A percentile compares a stretch with the other conserved stretches of the same genome.
These are phyloP conservation scores for Pseudocercospora vitis DNA, from an alignment of 2,329 filamentous ascomycete species.

Conservation along the genomic window DNA sequence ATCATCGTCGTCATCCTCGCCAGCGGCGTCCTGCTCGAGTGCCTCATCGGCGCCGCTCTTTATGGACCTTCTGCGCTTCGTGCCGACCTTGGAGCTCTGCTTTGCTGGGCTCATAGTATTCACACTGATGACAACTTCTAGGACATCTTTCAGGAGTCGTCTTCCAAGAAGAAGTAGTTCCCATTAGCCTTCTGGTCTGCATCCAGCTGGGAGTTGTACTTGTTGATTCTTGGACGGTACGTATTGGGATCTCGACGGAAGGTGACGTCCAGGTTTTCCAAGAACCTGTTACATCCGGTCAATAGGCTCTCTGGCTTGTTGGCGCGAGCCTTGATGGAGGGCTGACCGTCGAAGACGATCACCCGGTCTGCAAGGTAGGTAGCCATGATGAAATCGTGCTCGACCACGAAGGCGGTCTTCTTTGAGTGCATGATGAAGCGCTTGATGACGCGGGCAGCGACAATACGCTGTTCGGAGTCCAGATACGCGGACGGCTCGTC, in stretches of 20 bases:
- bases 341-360: conserved; percentile 96
- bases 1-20: conserved; percentile 58
- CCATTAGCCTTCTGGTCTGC: conserved; percentile 93
- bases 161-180: conserved; percentile 99
- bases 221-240: conserved; percentile 97
- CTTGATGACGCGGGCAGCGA: conserved; percentile 96
- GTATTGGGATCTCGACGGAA: conserved; percentile 98
- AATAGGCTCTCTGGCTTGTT: conserved; percentile 89
- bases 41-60: conserved; percentile 53
- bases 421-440: conserved; percentile 99
- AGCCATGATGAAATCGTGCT: conserved; percentile 99
- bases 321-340: conserved; percentile 82
- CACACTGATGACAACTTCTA: conserved; percentile 26
- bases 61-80: conserved; percentile 34
- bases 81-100: conserved; percentile 25
- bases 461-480: conserved; percentile 98
- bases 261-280: conserved; percentile 95
- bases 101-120: conserved; percentile 10
- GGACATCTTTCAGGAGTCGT: conserved; percentile 69
- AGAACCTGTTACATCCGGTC: conserved; percentile 92
- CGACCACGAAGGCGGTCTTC: conserved; percentile 98
- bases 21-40: conserved; percentile 61
- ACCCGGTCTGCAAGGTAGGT: conserved; percentile 84
- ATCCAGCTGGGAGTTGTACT: conserved; percentile 90
- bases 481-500: conserved; percentile 97